Percentiles rank a stretch among this genome's conserved stretches.
These are phyloP conservation scores for Bacidia gigantensis DNA, from an alignment of 495 filamentous ascomycete genomes.

Conservation along the genomic window DNA sequence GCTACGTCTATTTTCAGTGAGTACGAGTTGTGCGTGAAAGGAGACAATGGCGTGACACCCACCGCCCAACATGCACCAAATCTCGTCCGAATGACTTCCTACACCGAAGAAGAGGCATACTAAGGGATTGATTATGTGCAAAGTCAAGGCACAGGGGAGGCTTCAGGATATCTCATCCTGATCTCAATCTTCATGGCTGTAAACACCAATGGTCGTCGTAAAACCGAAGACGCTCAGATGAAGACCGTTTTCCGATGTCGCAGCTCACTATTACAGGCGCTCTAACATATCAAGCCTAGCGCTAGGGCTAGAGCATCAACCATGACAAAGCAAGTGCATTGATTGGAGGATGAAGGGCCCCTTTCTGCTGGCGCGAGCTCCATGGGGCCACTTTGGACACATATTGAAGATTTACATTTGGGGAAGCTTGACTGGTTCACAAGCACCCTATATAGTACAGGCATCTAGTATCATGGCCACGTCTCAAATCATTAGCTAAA, in stretches of 20 bases:
- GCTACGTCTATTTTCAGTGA: background rate
- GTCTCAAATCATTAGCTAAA: background rate
- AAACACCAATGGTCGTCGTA: background rate
- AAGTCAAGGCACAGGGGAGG: too few species aligned
- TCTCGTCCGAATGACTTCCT: background rate
- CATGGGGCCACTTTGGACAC: background rate
- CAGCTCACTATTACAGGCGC: background rate
- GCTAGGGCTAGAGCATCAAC: background rate
- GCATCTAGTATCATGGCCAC: background rate
- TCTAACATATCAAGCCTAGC: background rate
- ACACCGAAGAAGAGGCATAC: background rate
- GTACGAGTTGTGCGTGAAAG: too few species aligned
- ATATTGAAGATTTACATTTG: background rate
- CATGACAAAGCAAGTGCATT: background rate
- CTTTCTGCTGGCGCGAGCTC: too few species aligned
- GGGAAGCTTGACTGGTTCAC: background rate
- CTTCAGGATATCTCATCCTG: too few species aligned
- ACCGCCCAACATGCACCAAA: background rate
- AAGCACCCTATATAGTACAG: background rate
- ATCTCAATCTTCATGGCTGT: background rate
- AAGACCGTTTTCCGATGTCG: background rate
- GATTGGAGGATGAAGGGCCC: too few species aligned
- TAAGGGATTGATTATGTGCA: too few species aligned
- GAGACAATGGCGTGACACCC: too few species aligned
- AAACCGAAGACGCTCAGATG: background rate